These are phyloP conservation scores for Closterium sp. DNA, from an alignment of 139 green algal genomes.

Conservation along the genomic window DNA sequence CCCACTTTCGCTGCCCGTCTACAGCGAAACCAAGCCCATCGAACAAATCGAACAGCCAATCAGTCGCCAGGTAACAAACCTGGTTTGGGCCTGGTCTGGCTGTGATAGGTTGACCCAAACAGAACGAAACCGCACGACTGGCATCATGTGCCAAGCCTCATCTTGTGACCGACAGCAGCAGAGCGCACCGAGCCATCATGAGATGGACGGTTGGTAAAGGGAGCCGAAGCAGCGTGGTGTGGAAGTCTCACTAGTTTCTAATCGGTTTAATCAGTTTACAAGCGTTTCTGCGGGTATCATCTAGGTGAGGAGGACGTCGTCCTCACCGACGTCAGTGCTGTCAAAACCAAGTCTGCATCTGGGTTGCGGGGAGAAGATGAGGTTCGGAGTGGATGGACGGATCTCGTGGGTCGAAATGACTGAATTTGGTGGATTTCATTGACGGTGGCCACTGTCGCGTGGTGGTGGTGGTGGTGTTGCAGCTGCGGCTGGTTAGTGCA, in stretches of 20 bases:
- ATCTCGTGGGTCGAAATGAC: too few species aligned
- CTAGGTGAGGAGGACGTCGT: too few species aligned
- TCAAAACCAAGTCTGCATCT: too few species aligned
- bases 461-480: too few species aligned
- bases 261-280: background rate
- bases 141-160: background rate
- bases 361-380: too few species aligned
- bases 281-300: background rate
- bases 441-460: too few species aligned
- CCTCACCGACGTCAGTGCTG: too few species aligned
- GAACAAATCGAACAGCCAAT: background rate
- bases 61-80: background rate
- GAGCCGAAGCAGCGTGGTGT: too few species aligned
- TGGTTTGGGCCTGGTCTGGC: background rate
- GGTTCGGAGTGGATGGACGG: too few species aligned
- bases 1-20: background rate
- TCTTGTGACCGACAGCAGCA: background rate
- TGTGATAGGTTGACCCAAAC: background rate
- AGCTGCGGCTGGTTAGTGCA: too few species aligned
- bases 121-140: background rate
- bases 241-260: background rate
- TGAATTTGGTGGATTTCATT: too few species aligned
- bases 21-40: background rate
- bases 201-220: background rate
- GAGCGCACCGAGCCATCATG: too few species aligned